Percentiles rank a stretch among this genome's conserved stretches.
Evolutionary conservation across 2,329 filamentous ascomycete genomes (phyloP).

Genomic region (Aspergillus sp.): DNA sequence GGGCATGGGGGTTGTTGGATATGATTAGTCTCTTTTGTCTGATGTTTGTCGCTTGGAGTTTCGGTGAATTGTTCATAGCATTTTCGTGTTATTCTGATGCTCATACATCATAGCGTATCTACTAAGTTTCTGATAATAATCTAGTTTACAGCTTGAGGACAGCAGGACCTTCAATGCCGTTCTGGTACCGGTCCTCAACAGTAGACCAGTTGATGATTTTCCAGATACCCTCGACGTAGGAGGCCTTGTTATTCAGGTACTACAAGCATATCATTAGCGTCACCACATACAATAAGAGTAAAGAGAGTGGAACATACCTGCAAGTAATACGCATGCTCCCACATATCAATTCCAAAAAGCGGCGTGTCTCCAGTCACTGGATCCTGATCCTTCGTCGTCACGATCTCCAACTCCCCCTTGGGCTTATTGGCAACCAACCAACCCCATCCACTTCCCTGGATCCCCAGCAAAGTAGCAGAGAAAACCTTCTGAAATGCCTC

Average conservation of each 20-base stretch:
- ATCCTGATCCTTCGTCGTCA: conserved; percentile 83
- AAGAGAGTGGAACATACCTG: conserved; percentile 46
- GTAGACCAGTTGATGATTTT: conserved; percentile 90
- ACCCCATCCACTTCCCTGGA: conserved; percentile 83
- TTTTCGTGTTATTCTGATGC: too few relatives aligned
- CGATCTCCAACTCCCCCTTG: conserved; percentile 58
- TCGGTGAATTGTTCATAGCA: too few relatives aligned
- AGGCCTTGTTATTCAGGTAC: conserved; percentile 89
- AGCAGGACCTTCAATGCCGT: conserved; percentile 18
- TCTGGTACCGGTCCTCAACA: conserved; percentile 60
- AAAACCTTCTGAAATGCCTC: conserved; percentile 62
- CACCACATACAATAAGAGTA: neutral
- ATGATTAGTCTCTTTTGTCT: conserved; percentile 17
- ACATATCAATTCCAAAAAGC: conserved; percentile 79
- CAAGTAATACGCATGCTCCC: conserved; percentile 89
- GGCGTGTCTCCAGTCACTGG: conserved; percentile 70
- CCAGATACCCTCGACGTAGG: conserved; percentile 87
- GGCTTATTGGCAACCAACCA: conserved; percentile 65
- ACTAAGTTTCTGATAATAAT: too few relatives aligned
- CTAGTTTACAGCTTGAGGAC: conserved; percentile 20
- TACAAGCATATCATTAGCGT: conserved; percentile 29
- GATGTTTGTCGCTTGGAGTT: neutral
- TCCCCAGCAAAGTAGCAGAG: conserved; percentile 56
- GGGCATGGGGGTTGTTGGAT: conserved; percentile 29
- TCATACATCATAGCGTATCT: too few relatives aligned